A percentile compares a stretch with the other conserved stretches of the same genome.
Conservation (phyloP, 768 basidiomycete species). For the Pisolithus tinctorius region DNA sequence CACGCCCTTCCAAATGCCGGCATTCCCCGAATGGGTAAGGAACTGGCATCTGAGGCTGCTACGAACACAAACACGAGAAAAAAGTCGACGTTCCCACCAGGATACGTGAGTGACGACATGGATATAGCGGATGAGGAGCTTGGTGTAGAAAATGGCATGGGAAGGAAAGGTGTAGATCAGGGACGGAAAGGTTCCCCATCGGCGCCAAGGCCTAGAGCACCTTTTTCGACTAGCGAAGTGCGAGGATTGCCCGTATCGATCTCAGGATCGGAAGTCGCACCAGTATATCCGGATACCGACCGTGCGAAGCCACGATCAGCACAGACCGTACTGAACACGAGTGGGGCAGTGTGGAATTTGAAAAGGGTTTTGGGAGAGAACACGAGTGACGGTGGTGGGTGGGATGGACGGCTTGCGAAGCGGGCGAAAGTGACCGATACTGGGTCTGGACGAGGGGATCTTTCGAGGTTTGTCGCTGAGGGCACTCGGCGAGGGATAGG, state of each 20-base stretch:
- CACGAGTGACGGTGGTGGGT: constrained; percentile 7
- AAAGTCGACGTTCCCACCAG: no score
- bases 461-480: constrained; percentile 2
- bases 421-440: constrained; percentile 23
- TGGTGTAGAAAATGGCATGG: not conserved
- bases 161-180: no score
- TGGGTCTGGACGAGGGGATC: constrained; percentile 5
- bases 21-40: not conserved
- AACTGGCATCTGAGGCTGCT: not conserved
- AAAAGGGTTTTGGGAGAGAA: constrained; percentile 10
- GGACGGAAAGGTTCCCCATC: not conserved
- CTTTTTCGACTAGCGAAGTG: no score
- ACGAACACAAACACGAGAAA: not conserved
- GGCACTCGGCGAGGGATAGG: not conserved
- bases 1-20: not conserved
- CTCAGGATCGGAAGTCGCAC: no score
- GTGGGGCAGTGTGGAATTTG: constrained; percentile 44
- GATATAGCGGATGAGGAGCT: no score
- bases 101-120: no score
- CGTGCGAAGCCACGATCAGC: constrained; percentile 17
- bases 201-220: no score
- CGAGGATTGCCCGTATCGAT: no score
- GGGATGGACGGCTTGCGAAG: constrained; percentile 25
- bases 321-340: constrained; percentile 47
- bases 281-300: not conserved